Evolutionary conservation across 106 monocot species (phyloP).

Genomic region (Phalaenopsis equestris): DNA sequence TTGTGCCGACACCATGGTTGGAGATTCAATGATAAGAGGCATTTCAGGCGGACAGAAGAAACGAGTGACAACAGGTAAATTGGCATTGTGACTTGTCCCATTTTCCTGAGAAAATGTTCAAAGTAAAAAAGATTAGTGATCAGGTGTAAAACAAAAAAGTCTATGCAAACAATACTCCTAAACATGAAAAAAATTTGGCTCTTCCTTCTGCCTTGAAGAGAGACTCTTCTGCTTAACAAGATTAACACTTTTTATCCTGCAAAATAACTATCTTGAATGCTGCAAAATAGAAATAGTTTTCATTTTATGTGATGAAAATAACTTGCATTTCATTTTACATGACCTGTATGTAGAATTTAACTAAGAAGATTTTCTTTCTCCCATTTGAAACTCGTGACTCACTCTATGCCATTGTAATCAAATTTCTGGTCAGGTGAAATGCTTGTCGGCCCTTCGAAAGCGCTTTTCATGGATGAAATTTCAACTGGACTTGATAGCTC

Average conservation of each 20-base stretch:
- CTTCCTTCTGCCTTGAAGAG: not conserved
- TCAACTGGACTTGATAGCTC: conserved; percentile 21
- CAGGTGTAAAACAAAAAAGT: not conserved
- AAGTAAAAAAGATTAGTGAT: not conserved
- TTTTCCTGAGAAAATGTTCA: not conserved
- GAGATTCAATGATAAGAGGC: conserved; percentile 47
- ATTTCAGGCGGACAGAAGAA: conserved; percentile 59
- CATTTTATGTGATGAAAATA: not conserved
- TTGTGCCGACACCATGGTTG: conserved; percentile 40
- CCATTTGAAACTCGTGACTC: not conserved
- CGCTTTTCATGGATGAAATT: conserved; percentile 23
- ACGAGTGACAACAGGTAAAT: conserved; percentile 38
- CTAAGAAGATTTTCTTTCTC: not conserved
- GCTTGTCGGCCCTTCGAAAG: conserved; percentile 20
- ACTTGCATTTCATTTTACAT: not conserved
- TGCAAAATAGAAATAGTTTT: not conserved
- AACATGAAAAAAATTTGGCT: not conserved
- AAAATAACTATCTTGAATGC: no score
- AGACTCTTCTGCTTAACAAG: not conserved
- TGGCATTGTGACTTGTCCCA: not conserved
- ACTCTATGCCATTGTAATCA: not conserved
- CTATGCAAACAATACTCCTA: not conserved
- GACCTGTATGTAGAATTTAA: no score
- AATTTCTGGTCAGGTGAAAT: conserved; percentile 10
- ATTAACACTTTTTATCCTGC: not conserved